Evolutionary conservation across 1,139 yeast species (phyloP).

Genomic region (Yamadazyma jaroonii): DNA sequence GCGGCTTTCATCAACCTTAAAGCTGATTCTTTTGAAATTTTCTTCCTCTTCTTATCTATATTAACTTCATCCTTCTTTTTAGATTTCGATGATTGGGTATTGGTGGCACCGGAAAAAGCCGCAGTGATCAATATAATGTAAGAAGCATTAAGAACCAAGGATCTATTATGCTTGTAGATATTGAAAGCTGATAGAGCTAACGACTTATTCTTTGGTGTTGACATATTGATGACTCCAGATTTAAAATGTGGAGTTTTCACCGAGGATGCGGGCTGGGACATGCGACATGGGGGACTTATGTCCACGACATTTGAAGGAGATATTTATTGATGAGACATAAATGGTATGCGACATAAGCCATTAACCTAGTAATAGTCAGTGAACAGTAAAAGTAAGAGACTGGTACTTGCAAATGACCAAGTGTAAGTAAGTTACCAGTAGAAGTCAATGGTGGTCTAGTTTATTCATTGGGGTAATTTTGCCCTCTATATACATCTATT

Average conservation of each 20-base stretch:
- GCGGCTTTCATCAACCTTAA: slow-evolving; percentile 34
- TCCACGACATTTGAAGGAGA: too few species aligned
- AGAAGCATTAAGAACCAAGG: slow-evolving; percentile 46
- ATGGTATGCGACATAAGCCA: too few species aligned
- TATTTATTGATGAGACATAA: too few species aligned
- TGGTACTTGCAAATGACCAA: too few species aligned
- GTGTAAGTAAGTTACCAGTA: too few species aligned
- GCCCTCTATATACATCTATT: too few species aligned
- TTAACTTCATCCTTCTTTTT: slow-evolving; percentile 8
- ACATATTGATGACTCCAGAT: slow-evolving; percentile 2
- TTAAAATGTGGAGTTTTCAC: slow-evolving; percentile 2
- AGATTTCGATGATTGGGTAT: slow-evolving; percentile 18
- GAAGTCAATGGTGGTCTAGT: too few species aligned
- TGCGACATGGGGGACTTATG: background rate
- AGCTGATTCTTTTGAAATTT: slow-evolving; percentile 34
- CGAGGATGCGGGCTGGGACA: slow-evolving; percentile 3
- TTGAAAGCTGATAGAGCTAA: slow-evolving; percentile 29
- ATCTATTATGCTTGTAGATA: slow-evolving; percentile 45
- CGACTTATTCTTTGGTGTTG: slow-evolving; percentile 6
- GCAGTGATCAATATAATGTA: slow-evolving; percentile 47
- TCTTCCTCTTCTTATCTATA: slow-evolving; percentile 23
- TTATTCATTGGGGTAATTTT: too few species aligned
- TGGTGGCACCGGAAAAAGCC: slow-evolving; percentile 46
- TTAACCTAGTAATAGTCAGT: too few species aligned
- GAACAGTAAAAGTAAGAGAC: too few species aligned